Evolutionary conservation across 2,329 filamentous ascomycete species (phyloP), one percentile per base, ranked within the genome.

Genomic region (Samsoniella hepiali): DNA sequence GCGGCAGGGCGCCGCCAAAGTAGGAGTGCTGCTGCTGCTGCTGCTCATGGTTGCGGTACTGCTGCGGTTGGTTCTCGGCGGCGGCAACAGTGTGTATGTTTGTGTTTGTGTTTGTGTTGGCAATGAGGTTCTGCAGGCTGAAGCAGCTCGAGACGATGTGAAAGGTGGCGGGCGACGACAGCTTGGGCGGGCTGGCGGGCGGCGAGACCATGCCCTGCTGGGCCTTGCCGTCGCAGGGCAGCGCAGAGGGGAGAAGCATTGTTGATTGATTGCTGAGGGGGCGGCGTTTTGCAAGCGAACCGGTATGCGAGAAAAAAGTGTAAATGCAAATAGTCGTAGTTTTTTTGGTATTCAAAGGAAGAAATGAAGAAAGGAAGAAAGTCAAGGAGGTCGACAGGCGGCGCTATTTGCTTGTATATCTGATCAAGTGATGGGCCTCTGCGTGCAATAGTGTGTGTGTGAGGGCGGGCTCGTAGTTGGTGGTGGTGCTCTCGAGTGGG

Each of bases 61-160:
- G 36, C 2, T 54, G 49, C 27, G 27, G 2, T 34, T 36, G 56
- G 15, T 38, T 27, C 8, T 51, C 42, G 36, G 34, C 13, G 31
- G 40, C 22, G 22, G 22, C 22, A 22, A 22, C 22, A 22, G 22
- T 22, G 22, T 22, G 22, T 22, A 22, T 22, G 22, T 22, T 22
- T 22, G 22, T 22, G 22, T 22, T 22, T 22, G 22, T 22, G 22
- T 22, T 13, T 15, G 81, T 76, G 4, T 77, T 68, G 32, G 79
- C 74, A 65, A 88, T 79, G 69, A 88, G 83, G 2, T 82, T 82
- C 70, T 88, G 86, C 0, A 88, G 80, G 5, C 82, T 84, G 72
- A 84, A 84, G 72, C 85, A 88, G 54, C 84, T 83, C 65, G 77
- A 80, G 73, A 85, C 82, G 70, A 88, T 80, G 74, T 82, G 83